Percentiles rank a stretch among this genome's conserved stretches.
Conservation (phyloP, 352 stramenopile genomes). For the Phytophthora chlamydospora region DNA sequence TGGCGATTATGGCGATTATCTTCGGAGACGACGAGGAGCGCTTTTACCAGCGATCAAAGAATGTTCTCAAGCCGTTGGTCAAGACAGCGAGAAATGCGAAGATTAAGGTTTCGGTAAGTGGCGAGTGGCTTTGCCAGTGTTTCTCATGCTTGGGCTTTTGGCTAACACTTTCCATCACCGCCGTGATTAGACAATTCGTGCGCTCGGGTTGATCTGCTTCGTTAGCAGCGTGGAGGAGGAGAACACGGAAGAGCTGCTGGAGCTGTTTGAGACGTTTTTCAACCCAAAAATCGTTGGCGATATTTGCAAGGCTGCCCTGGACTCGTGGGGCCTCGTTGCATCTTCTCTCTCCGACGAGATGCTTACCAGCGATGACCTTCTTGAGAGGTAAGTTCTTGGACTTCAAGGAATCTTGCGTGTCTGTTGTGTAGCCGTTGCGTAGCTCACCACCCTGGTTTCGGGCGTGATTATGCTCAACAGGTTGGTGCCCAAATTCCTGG, state of each 20-base stretch:
- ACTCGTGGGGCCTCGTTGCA: slow-evolving; percentile 77
- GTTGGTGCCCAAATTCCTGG: slow-evolving; percentile 71
- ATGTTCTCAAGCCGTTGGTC: slow-evolving; percentile 70
- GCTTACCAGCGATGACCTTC: slow-evolving; percentile 52
- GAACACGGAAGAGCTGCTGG: slow-evolving; percentile 70
- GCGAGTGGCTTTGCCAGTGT: neutral
- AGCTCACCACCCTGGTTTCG: slow-evolving; percentile 2
- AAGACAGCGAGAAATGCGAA: slow-evolving; percentile 66
- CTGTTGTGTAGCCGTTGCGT: neutral
- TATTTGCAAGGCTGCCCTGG: slow-evolving; percentile 69
- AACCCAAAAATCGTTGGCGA: slow-evolving; percentile 63
- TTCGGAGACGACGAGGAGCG: slow-evolving; percentile 75
- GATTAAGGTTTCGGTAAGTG: slow-evolving; percentile 69
- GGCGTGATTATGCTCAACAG: slow-evolving; percentile 29
- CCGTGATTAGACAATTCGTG: slow-evolving; percentile 56
- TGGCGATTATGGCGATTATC: slow-evolving; percentile 78
- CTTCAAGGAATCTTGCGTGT: slow-evolving; percentile 1
- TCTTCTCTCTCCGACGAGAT: slow-evolving; percentile 65
- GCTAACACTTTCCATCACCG: neutral
- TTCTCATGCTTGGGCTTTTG: too few species aligned
- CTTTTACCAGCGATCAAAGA: slow-evolving; percentile 78
- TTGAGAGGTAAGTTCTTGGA: slow-evolving; percentile 53
- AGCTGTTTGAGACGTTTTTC: slow-evolving; percentile 73
- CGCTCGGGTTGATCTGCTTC: slow-evolving; percentile 78
- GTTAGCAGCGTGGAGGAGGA: slow-evolving; percentile 82